Percentiles rank a stretch among this genome's conserved stretches.
Evolutionary conservation across 129 eudicot species (phyloP).

Genomic region (Sambucus nigra): DNA sequence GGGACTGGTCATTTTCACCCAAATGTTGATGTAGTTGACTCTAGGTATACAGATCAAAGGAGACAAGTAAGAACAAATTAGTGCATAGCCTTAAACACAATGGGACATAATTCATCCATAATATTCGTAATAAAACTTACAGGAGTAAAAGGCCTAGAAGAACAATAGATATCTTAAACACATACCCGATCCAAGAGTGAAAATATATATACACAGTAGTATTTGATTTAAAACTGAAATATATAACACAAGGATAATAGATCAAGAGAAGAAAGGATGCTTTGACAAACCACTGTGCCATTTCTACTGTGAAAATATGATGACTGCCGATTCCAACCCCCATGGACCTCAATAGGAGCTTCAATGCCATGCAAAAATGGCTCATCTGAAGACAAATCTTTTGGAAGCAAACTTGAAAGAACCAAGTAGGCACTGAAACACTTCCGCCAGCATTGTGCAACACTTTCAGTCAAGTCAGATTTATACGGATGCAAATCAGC

Average conservation of each 20-base stretch:
- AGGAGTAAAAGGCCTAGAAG: neutral
- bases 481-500: constrained; percentile 30
- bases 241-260: neutral
- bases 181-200: no score
- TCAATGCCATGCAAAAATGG: constrained; percentile 55
- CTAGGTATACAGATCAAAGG: constrained; percentile 20
- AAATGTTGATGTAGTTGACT: constrained; percentile 21
- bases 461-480: constrained; percentile 25
- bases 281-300: constrained; percentile 39
- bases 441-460: constrained; percentile 44
- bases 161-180: neutral
- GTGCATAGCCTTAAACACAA: neutral
- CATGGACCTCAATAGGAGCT: constrained; percentile 48
- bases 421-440: constrained; percentile 53
- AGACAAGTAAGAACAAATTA: constrained; percentile 7
- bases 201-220: neutral
- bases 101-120: no score
- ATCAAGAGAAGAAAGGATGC: constrained; percentile 2
- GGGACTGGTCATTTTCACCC: constrained; percentile 36
- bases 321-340: constrained; percentile 44
- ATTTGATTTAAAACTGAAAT: neutral
- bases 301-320: constrained; percentile 41
- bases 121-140: neutral
- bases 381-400: constrained; percentile 30
- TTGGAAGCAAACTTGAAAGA: constrained; percentile 46